Base-by-base conservation (phyloP, 306 rosid species). In the Casuarina equisetifolia region DNA sequence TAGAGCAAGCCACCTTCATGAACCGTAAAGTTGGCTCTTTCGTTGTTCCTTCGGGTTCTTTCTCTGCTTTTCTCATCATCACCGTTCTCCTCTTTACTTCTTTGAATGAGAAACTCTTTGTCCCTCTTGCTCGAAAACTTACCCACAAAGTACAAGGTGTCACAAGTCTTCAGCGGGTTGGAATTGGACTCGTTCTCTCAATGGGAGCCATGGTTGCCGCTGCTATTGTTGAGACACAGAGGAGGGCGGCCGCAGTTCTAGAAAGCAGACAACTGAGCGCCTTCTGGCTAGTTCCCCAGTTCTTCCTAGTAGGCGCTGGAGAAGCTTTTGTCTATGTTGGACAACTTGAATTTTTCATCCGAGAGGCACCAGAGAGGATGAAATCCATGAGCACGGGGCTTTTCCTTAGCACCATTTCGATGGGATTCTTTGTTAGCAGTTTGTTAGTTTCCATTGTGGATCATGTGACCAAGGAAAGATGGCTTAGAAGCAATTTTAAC, bases 1-100 rank as follows among this genome's bases (percentile, higher is more conserved):
- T 92, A n/a, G 99, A 92, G 87, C 94, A 95, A 92, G 99, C 98
- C 15, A 92, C 98, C 35, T 84, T 86, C 90, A 95, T 95, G 99
- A 70, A 92, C 66, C 69, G 94, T 70, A 85, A 83, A 72, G 45
- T 92, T 68, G 94, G 97, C 42, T 78, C 82, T 6, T 44, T 90
- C 12, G 78, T 4, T 2, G 54, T 95, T 46, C 99, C 99, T 52
- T 0, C 99, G 9, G 99, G 99, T 59, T 92, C 96, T 11, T 75
- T 95, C 80, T 90, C 98, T 17, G 80, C 93, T 63, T 85, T 92
- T 69, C 90, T 92, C 55, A 43, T 95, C 84, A 86, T 88, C 25
- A 82, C 96, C 77, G 84, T 95, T 76, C 96, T 95, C 75, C 74
- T 95, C 38, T 88, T 90, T 32, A 95, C 99, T 76, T 92, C 99